Percentiles rank a stretch among this genome's conserved stretches.
Conservation (phyloP, 495 filamentous ascomycete species). For the Tuber indicum region DNA sequence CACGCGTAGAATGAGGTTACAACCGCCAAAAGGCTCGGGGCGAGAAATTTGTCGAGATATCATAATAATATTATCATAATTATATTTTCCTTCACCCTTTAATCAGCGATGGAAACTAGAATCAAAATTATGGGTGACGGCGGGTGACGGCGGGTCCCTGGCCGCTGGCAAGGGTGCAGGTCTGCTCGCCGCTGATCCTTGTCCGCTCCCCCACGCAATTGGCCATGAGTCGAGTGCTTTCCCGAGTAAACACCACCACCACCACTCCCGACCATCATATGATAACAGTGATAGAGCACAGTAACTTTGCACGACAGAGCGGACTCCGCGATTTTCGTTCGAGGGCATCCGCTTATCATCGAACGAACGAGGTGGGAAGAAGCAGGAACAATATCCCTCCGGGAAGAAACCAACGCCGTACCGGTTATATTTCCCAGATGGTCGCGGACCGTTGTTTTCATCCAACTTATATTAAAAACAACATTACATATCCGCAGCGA, state of each 20-base stretch:
- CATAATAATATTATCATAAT: not conserved
- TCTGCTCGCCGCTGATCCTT: not conserved
- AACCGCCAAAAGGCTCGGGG: not conserved
- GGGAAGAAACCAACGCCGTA: not conserved
- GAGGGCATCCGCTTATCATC: not conserved
- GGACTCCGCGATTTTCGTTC: not conserved
- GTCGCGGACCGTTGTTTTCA: not conserved
- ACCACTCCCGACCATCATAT: not conserved
- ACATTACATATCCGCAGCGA: not conserved
- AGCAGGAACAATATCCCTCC: not conserved
- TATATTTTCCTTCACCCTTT: not conserved
- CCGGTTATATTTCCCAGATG: not conserved
- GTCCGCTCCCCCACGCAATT: not conserved
- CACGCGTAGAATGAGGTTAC: not conserved
- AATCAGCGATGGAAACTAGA: not conserved
- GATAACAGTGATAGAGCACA: not conserved
- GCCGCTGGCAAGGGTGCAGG: not conserved
- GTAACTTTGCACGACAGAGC: not conserved
- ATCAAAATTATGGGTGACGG: not conserved
- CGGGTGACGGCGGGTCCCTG: not conserved
- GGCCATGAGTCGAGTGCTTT: slow-evolving; percentile 3
- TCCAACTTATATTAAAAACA: not conserved
- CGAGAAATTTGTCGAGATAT: not conserved
- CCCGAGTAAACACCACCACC: slow-evolving; percentile 1
- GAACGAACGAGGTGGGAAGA: not conserved